Evolutionary conservation across 768 basidiomycete genomes (phyloP).

Genomic region (Russula sp.): DNA sequence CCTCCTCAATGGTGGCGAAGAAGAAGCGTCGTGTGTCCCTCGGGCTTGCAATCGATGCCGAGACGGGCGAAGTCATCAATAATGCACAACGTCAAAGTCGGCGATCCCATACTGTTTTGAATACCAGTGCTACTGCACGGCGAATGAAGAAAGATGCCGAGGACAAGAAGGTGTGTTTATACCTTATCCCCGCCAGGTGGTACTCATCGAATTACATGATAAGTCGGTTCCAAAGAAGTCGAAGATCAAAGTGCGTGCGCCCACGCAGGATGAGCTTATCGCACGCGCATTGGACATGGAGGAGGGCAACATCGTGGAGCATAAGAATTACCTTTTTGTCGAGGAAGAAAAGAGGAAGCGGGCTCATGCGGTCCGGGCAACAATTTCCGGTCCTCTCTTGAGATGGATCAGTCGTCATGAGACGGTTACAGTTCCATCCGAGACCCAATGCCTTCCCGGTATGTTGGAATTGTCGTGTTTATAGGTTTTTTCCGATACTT

Average conservation of each 20-base stretch:
- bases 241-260: conserved; percentile 49
- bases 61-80: conserved; percentile 57
- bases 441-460: conserved; percentile 40
- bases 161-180: conserved; percentile 52
- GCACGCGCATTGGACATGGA: conserved; percentile 81
- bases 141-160: conserved; percentile 63
- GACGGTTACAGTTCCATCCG: conserved; percentile 44
- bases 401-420: conserved; percentile 70
- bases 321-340: conserved; percentile 70
- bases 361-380: conserved; percentile 57
- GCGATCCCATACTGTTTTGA: conserved; percentile 66
- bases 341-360: conserved; percentile 82
- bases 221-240: conserved; percentile 56
- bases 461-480: neutral
- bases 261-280: conserved; percentile 82
- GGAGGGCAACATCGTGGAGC: conserved; percentile 77
- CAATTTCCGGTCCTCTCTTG: conserved; percentile 62
- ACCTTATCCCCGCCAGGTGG: conserved; percentile 18
- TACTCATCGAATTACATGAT: conserved; percentile 19
- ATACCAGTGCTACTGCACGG: conserved; percentile 62
- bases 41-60: conserved; percentile 53
- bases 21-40: conserved; percentile 52
- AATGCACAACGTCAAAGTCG: conserved; percentile 52
- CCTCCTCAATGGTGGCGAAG: conserved; percentile 34
- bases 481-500: neutral